Evolutionary conservation across 1,139 yeast species (phyloP).

Genomic region (Magnusiomyces suaveolens): DNA sequence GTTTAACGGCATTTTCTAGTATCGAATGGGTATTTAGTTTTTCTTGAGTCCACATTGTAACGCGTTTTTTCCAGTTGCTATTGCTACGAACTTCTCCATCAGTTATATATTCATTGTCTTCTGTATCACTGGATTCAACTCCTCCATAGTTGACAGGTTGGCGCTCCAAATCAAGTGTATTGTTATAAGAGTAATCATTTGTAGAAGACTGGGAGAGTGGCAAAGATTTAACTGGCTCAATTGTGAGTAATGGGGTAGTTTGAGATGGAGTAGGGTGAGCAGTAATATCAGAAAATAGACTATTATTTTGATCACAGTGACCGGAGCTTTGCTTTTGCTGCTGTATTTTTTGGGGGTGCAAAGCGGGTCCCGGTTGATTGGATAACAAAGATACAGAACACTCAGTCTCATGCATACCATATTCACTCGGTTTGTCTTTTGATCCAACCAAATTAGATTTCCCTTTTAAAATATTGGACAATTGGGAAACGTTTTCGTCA

Average conservation of each 20-base stretch:
- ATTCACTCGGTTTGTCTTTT: too few relatives aligned
- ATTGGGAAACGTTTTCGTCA: neutral
- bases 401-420: too few relatives aligned
- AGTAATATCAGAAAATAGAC: neutral
- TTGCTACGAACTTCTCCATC: neutral
- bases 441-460: too few relatives aligned
- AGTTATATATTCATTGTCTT: neutral
- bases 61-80: constrained; percentile 5
- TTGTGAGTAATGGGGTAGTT: neutral
- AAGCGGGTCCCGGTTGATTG: too few relatives aligned
- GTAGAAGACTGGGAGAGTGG: neutral
- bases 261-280: neutral
- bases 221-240: too few relatives aligned
- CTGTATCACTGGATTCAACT: neutral
- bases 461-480: neutral
- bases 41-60: constrained; percentile 8
- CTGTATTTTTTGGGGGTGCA: too few relatives aligned
- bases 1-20: constrained; percentile 16
- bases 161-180: neutral
- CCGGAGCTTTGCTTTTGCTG: neutral
- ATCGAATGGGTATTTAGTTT: constrained; percentile 11
- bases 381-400: too few relatives aligned
- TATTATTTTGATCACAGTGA: neutral
- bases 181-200: neutral
- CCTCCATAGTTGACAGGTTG: neutral